Evolutionary conservation across 2,329 filamentous ascomycete species (phyloP).

Genomic region (Thielaviopsis euricoi): DNA sequence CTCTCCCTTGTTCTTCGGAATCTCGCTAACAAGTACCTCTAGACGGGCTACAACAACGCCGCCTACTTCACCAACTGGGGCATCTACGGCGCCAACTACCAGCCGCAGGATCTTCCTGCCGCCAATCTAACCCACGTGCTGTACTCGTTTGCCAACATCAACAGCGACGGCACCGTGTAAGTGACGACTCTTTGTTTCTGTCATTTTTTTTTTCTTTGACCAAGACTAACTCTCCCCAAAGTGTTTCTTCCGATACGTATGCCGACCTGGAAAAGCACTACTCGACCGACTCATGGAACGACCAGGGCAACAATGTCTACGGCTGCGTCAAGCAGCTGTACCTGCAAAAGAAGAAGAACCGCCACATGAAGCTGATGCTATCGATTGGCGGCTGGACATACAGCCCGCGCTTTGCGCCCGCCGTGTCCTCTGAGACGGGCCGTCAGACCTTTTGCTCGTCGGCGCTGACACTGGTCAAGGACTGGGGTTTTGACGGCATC

Average conservation of each 20-base stretch:
- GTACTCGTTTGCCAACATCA: slow-evolving; percentile 25
- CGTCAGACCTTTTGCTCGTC: slow-evolving; percentile 50
- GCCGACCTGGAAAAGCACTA: slow-evolving; percentile 55
- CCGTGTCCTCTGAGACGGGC: slow-evolving; percentile 43
- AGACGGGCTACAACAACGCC: slow-evolving; percentile 21
- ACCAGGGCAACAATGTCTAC: slow-evolving; percentile 48
- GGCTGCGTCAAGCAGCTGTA: slow-evolving; percentile 65
- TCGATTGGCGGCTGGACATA: slow-evolving; percentile 73
- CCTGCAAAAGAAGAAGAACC: slow-evolving; percentile 58
- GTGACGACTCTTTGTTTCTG: slow-evolving; percentile 9
- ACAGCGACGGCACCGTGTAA: slow-evolving; percentile 15
- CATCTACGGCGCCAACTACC: slow-evolving; percentile 58
- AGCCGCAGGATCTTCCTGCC: slow-evolving; percentile 50
- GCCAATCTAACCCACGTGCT: slow-evolving; percentile 57
- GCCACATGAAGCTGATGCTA: slow-evolving; percentile 62
- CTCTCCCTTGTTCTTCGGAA: neutral
- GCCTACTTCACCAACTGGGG: slow-evolving; percentile 40
- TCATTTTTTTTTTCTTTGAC: neutral
- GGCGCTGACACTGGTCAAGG: slow-evolving; percentile 51
- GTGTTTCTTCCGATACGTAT: slow-evolving; percentile 40
- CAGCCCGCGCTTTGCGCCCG: slow-evolving; percentile 49
- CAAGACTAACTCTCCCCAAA: too few relatives aligned
- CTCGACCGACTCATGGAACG: slow-evolving; percentile 41
- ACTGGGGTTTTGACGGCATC: slow-evolving; percentile 44
- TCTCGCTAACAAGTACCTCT: neutral